Evolutionary conservation across 768 basidiomycete species (phyloP).

Genomic region (Lactifluus subvellereus): DNA sequence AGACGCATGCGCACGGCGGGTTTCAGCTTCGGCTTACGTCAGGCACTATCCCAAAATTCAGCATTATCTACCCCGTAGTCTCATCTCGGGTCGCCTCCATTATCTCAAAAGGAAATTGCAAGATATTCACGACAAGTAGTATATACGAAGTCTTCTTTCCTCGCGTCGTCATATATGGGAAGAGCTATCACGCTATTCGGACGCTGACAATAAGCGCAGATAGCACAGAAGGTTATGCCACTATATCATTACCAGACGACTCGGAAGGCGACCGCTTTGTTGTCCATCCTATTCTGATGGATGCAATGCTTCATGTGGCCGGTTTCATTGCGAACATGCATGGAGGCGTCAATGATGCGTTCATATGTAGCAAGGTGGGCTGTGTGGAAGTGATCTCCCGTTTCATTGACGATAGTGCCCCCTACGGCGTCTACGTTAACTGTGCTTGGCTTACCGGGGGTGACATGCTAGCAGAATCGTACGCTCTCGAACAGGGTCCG

Average conservation of each 20-base stretch:
- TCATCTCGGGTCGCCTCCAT: slow-evolving; percentile 31
- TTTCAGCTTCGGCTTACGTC: slow-evolving; percentile 35
- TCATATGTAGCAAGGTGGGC: slow-evolving; percentile 56
- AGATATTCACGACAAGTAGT: slow-evolving; percentile 50
- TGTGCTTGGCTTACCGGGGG: slow-evolving; percentile 40
- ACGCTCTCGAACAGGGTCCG: slow-evolving; percentile 40
- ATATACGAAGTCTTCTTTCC: slow-evolving; percentile 65
- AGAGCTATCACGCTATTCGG: slow-evolving; percentile 52
- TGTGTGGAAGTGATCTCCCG: slow-evolving; percentile 43
- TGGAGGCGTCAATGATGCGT: slow-evolving; percentile 45
- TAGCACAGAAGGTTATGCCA: slow-evolving; percentile 48
- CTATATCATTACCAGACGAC: slow-evolving; percentile 38
- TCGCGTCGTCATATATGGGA: slow-evolving; percentile 58
- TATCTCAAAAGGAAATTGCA: slow-evolving; percentile 29
- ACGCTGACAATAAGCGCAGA: slow-evolving; percentile 45
- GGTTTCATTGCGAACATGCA: slow-evolving; percentile 65
- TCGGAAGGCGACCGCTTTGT: slow-evolving; percentile 34
- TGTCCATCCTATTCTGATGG: slow-evolving; percentile 54
- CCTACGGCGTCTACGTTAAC: slow-evolving; percentile 50
- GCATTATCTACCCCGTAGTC: slow-evolving; percentile 33
- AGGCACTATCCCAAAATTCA: slow-evolving; percentile 36
- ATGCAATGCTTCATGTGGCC: slow-evolving; percentile 61
- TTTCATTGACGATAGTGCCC: slow-evolving; percentile 35
- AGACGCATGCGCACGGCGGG: slow-evolving; percentile 40
- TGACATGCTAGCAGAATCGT: slow-evolving; percentile 46